Base-by-base conservation (phyloP, 1,284 basidiomycete genomes). In the Flammula alnicola region DNA sequence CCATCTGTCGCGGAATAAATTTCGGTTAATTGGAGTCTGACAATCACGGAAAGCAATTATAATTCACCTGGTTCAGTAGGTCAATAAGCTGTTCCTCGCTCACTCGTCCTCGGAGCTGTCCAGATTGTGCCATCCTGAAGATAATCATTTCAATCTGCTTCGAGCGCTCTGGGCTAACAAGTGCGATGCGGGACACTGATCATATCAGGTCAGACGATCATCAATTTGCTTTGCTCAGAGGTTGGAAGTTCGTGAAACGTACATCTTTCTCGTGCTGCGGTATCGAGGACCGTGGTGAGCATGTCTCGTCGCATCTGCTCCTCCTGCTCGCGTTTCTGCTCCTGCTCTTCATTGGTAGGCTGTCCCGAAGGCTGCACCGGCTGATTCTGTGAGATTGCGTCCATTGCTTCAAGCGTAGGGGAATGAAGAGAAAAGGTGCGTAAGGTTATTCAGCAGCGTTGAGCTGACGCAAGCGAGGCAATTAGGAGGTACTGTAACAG, bases 21-120 rank as follows among this genome's bases (percentile, higher is more conserved):
- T 30, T 20, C 20, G 14, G 10, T 40, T 39, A 8, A 46, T 32
- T n/a, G n/a, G n/a, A n/a, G n/a, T n/a, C n/a, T n/a, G n/a, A n/a
- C n/a, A n/a, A n/a, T n/a, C n/a, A n/a, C 44, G 11, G 33, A 27
- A 11, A 14, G 47, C 2, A 9, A 40, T 5, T 14, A 38, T 26
- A 23, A 25, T 55, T 35, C 56, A 95, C 95, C 81, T 98, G 95
- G 65, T 98, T 93, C 47, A 99, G 78, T 14, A 99, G 74, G 29
- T 87, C 88, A 63, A 98, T 96, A 51, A 99, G 78, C 65, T 96
- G 93, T 38, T 83, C 79, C 67, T 99, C 96, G 20, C 83, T 87
- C 35, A 99, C 88, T 47, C 88, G 80, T 9, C 90, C 89, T 47
- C 89, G 80, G 39, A 98, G 74, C 69, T 98, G 95, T n/a, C 95